Conservation (phyloP, 495 filamentous ascomycete species). For the Bacidia gigantensis region DNA sequence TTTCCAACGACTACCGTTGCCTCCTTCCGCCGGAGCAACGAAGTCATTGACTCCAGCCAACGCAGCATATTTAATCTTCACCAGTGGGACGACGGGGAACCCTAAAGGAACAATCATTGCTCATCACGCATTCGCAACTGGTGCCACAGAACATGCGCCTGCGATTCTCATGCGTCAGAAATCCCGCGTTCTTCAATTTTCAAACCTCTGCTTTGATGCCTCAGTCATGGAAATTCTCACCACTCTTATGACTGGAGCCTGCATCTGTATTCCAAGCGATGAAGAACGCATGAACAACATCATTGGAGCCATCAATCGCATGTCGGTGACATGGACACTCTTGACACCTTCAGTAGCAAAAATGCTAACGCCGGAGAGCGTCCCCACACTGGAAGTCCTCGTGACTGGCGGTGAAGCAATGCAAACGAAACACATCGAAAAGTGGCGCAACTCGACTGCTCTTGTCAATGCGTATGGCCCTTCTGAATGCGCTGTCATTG, state of each 20-base stretch:
- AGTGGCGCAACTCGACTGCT: conserved; percentile 27
- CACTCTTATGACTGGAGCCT: conserved; percentile 33
- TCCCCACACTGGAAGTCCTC: conserved; percentile 36
- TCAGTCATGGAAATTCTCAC: conserved; percentile 38
- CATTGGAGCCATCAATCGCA: conserved; percentile 20
- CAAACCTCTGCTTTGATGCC: conserved; percentile 38
- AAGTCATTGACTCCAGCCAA: conserved; percentile 9
- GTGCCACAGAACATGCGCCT: conserved; percentile 10
- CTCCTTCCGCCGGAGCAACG: not conserved
- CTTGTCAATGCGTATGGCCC: conserved; percentile 44
- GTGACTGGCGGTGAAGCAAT: conserved; percentile 46
- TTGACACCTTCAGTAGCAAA: conserved; percentile 35
- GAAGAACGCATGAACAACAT: conserved; percentile 24
- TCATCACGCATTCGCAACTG: conserved; percentile 25
- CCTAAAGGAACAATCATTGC: conserved; percentile 63
- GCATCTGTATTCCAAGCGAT: conserved; percentile 39
- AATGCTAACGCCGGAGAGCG: conserved; percentile 30
- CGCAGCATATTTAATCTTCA: conserved; percentile 45
- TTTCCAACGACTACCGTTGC: not conserved
- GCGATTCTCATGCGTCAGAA: conserved; percentile 33
- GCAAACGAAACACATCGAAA: conserved; percentile 28
- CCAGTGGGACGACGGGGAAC: conserved; percentile 49
- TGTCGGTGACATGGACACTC: conserved; percentile 23
- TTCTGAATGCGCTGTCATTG: conserved; percentile 37
- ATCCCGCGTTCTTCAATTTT: conserved; percentile 36